phyloP scores from a whole-genome alignment of 1,284 basidiomycete genomes.

The Tylopilus sp. region DNA sequence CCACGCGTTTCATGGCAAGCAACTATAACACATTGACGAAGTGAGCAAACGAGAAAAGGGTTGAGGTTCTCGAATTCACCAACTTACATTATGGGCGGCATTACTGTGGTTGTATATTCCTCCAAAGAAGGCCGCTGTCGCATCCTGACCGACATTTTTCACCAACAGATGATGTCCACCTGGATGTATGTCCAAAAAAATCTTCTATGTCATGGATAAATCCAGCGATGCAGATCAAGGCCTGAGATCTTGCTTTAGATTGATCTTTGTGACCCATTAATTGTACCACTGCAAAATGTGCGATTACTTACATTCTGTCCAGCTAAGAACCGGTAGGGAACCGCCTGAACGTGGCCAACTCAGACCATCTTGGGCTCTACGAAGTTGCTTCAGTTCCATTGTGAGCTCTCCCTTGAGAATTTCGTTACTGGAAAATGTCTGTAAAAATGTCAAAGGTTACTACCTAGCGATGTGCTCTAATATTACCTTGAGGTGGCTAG shows the following conservation, averaged over 20 bases:
- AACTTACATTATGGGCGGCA: conserved; percentile 85
- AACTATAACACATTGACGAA: conserved; percentile 49
- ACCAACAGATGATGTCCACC: conserved; percentile 79
- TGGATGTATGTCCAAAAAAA: conserved; percentile 94
- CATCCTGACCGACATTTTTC: conserved; percentile 84
- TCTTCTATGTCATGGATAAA: conserved; percentile 91
- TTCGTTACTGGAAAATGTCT: conserved; percentile 93
- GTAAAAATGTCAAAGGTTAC: conserved; percentile 2
- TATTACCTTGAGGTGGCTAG: conserved; percentile 83
- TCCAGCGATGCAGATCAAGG: conserved; percentile 85
- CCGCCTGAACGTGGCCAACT: conserved; percentile 84
- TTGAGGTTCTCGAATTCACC: not conserved
- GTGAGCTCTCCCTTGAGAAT: conserved; percentile 92
- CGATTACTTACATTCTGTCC: conserved; percentile 82
- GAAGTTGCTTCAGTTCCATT: conserved; percentile 91
- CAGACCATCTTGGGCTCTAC: conserved; percentile 76
- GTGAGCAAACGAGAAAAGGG: conserved; percentile 29
- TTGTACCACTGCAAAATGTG: not conserved
- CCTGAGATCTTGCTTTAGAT: conserved; percentile 79
- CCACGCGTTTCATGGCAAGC: conserved; percentile 92
- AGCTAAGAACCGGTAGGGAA: conserved; percentile 85
- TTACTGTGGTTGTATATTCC: conserved; percentile 96
- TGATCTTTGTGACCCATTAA: conserved; percentile 60
- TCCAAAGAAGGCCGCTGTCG: conserved; percentile 93
- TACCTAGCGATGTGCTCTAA: not conserved